Evolutionary conservation across 1,139 yeast species (phyloP).

Genomic region (Protomyces lactucae-debilis): DNA sequence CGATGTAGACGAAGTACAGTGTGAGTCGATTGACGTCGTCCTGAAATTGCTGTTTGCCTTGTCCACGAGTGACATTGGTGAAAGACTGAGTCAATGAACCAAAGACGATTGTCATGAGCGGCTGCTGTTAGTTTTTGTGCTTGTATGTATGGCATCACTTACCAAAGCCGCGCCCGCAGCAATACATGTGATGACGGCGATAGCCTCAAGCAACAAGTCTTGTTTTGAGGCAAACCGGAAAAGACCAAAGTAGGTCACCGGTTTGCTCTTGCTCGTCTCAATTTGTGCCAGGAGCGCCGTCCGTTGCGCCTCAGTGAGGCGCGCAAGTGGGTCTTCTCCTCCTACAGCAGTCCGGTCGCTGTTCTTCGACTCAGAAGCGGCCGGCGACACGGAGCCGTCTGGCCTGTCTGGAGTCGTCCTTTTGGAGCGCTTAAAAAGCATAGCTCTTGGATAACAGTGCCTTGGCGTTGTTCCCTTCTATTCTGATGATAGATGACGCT

Average conservation of each 20-base stretch:
- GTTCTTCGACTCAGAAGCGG: background rate
- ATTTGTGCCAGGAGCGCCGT: conserved; percentile 22
- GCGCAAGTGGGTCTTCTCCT: conserved; percentile 6
- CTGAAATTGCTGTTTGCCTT: conserved; percentile 32
- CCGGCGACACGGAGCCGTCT: background rate
- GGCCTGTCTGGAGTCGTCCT: background rate
- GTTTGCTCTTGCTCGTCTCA: conserved; percentile 7
- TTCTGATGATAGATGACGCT: too few relatives aligned
- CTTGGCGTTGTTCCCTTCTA: too few relatives aligned
- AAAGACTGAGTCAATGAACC: conserved; percentile 41
- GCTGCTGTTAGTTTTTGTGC: conserved; percentile 25
- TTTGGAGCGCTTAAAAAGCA: background rate
- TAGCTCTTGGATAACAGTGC: background rate
- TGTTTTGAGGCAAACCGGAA: conserved; percentile 18
- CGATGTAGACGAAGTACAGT: conserved; percentile 36
- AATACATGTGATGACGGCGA: conserved; percentile 17
- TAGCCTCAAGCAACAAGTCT: conserved; percentile 6
- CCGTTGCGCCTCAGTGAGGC: conserved; percentile 11
- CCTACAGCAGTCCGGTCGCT: background rate
- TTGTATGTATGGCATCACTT: background rate
- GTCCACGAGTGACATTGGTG: conserved; percentile 37
- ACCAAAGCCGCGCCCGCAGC: conserved; percentile 25
- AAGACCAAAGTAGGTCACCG: conserved; percentile 13
- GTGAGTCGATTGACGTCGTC: conserved; percentile 33
- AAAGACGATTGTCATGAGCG: conserved; percentile 36